Conservation (phyloP, 441 rosid genomes). For the Biscutella laevigata region DNA sequence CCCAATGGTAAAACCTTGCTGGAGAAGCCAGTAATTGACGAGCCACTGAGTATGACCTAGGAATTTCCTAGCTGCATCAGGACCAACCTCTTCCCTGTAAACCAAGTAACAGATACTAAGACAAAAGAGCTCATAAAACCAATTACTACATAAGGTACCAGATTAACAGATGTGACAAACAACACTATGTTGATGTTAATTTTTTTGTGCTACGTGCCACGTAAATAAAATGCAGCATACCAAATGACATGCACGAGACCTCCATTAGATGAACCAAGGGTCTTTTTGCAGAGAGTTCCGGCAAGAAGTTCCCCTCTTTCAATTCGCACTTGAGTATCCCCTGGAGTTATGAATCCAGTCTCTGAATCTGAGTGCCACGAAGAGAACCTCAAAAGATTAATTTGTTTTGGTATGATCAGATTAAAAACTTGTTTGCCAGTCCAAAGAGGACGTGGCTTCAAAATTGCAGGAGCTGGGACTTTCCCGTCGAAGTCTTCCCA, state of each 20-base stretch:
- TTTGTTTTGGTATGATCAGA: slow-evolving; percentile 97
- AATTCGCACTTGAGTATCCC: slow-evolving; percentile 90
- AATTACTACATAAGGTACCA: background rate
- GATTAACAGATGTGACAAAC: background rate
- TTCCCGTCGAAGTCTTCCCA: slow-evolving; percentile 99
- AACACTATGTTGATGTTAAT: background rate
- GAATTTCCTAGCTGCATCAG: slow-evolving; percentile 98
- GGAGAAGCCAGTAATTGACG: slow-evolving; percentile 98
- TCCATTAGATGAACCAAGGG: slow-evolving; percentile 89
- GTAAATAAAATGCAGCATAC: slow-evolving; percentile 24
- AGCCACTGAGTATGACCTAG: slow-evolving; percentile 99
- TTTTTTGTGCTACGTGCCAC: background rate
- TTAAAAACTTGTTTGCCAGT: slow-evolving; percentile 98
- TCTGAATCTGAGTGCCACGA: slow-evolving; percentile 89
- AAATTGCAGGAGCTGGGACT: slow-evolving; percentile 89
- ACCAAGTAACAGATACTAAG: slow-evolving; percentile 1
- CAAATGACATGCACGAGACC: slow-evolving; percentile 96
- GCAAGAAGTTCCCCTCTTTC: slow-evolving; percentile 89
- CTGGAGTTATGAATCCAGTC: slow-evolving; percentile 77
- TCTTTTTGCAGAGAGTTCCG: slow-evolving; percentile 96
- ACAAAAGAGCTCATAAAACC: background rate
- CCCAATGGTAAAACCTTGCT: slow-evolving; percentile 94
- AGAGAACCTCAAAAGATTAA: slow-evolving; percentile 79
- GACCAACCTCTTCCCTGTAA: slow-evolving; percentile 98
- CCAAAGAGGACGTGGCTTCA: slow-evolving; percentile 95